Evolutionary conservation across 176 grass and related monocot genomes (phyloP), one percentile per base, ranked within the genome.

Genomic region (Triticum dicoccoides): DNA sequence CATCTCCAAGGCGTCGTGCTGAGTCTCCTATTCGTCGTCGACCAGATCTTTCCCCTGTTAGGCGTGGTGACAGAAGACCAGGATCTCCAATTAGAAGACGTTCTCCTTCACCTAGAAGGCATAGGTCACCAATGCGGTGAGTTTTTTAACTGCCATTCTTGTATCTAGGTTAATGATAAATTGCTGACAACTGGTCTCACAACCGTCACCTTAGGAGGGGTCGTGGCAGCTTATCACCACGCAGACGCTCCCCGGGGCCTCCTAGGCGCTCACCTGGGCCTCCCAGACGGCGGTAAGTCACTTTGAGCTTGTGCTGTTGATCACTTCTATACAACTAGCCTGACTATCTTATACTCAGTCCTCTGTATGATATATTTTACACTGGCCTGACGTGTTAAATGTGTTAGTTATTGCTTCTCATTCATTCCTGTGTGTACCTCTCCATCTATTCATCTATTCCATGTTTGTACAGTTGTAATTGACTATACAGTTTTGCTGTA

Each of bases 61-160:
- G 89, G 84, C 89, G 69, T 84, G 89, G 92, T 15, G 89, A 76
- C 24, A 91, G 92, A 49, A 94, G 92, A 63, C 76, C 84, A 58
- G 79, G 80, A 85, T 96, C 97, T 86, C 97, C 96, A 84, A 27
- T 81, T 81, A 94, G 97, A 88, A 99, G 94, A 59, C 92, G 83
- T 45, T 96, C 97, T 84, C 97, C 90, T 81, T 94, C 94, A n/a
- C 91, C 85, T 85, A 88, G 97, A 83, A 93, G 97, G 85, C 83
- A 90, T 82, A 91, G 97, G 47, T 94, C 94, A 79, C 97, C 94
- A 58, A 56, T 85, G 27, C 81, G 89, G 97, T 96, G 77, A 94
- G 83, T 72, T 86, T 4, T 61, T 13, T 62, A 20, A 35, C 42
- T 84, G 33, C 11, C n/a, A 39, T 87, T 35, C 13, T 32, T 86